Percentiles rank a stretch among this genome's conserved stretches.
Conservation (phyloP, 441 rosid species). For the Jatropha podagrica region DNA sequence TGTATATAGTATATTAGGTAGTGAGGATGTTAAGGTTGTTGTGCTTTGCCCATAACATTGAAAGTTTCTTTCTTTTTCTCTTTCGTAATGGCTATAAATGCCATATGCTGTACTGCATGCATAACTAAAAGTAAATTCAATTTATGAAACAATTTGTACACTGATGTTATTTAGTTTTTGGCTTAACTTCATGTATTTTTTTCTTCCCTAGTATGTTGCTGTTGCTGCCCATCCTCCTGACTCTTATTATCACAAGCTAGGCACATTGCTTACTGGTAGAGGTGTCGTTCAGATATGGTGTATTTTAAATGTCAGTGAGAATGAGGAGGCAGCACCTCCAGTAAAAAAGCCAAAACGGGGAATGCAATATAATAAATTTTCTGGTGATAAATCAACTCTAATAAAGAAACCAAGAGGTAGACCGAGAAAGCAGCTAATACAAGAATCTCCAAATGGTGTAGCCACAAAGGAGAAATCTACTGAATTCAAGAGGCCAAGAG, state of each 20-base stretch:
- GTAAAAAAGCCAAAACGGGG: constrained; percentile 11
- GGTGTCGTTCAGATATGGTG: constrained; percentile 95
- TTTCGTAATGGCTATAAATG: neutral
- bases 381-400: neutral
- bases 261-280: constrained; percentile 71
- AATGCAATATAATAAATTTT: neutral
- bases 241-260: constrained; percentile 79
- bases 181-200: constrained; percentile 2
- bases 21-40: too few species aligned
- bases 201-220: constrained; percentile 70
- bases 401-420: constrained; percentile 20
- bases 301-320: constrained; percentile 42
- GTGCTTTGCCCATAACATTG: too few species aligned
- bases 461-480: neutral
- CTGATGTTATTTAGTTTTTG: neutral
- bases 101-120: neutral
- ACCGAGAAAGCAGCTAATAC: constrained; percentile 19
- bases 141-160: neutral
- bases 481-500: constrained; percentile 28
- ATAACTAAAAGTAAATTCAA: neutral
- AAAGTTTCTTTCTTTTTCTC: neutral
- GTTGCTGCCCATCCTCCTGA: constrained; percentile 90
- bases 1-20: too few species aligned
- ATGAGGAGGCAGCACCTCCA: constrained; percentile 19
- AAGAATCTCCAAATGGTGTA: neutral